Evolutionary conservation across 192 early-diverging fungal species (phyloP).

Genomic region (Coemansia sp.): DNA sequence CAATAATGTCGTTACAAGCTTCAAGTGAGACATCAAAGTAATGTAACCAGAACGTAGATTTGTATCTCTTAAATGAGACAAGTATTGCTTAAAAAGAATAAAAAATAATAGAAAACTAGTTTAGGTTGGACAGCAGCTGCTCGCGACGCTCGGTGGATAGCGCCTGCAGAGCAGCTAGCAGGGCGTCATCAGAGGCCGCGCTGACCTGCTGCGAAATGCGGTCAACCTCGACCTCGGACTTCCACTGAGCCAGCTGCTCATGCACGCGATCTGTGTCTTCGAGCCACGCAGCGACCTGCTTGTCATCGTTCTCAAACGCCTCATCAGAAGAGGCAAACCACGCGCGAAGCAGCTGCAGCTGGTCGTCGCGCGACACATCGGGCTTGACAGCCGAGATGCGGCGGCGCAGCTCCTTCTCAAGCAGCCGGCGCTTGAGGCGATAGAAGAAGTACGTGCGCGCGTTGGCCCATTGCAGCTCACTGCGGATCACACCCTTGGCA

Average conservation of each 20-base stretch:
- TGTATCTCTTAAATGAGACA: slow-evolving; percentile 4
- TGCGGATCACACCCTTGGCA: slow-evolving; percentile 86
- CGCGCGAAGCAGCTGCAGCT: slow-evolving; percentile 48
- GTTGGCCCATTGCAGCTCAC: slow-evolving; percentile 75
- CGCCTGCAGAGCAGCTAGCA: slow-evolving; percentile 31
- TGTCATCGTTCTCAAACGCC: slow-evolving; percentile 63
- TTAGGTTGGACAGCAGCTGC: slow-evolving; percentile 36
- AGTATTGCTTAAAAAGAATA: neutral
- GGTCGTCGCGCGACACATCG: slow-evolving; percentile 48
- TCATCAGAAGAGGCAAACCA: slow-evolving; percentile 61
- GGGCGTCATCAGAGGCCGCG: slow-evolving; percentile 30
- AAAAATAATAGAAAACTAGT: slow-evolving; percentile 7
- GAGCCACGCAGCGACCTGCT: slow-evolving; percentile 60
- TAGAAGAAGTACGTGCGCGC: slow-evolving; percentile 90
- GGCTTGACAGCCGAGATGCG: slow-evolving; percentile 47
- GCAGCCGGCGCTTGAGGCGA: slow-evolving; percentile 79
- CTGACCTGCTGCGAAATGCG: slow-evolving; percentile 7
- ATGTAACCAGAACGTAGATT: no score
- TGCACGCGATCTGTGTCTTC: slow-evolving; percentile 25
- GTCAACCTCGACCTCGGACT: slow-evolving; percentile 1
- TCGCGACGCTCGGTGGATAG: slow-evolving; percentile 39
- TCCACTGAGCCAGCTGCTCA: slow-evolving; percentile 7
- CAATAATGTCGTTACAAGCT: no score
- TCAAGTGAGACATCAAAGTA: no score
- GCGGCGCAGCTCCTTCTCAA: slow-evolving; percentile 74